A percentile compares a stretch with the other conserved stretches of the same genome.
phyloP scores from a whole-genome alignment of 2,329 filamentous ascomycete species.

The Botrytis cinerea region DNA sequence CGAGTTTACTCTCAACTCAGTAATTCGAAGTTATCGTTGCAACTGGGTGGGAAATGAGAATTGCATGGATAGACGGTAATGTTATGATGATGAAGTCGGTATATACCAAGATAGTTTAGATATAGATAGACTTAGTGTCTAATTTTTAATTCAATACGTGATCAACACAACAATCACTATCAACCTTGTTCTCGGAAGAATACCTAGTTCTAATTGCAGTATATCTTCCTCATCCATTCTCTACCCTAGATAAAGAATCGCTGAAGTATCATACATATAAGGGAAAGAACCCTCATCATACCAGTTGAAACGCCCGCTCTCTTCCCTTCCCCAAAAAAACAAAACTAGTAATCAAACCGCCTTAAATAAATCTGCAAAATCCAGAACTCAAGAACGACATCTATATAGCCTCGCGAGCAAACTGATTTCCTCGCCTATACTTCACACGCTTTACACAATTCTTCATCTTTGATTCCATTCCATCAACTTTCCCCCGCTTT shows the following conservation, averaged over 20 bases:
- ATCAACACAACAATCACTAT: neutral
- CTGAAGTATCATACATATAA: neutral
- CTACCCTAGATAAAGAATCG: neutral
- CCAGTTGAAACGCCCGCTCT: neutral
- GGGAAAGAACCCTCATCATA: neutral
- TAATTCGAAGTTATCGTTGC: neutral
- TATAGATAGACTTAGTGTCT: neutral
- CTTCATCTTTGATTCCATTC: neutral
- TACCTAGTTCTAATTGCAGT: neutral
- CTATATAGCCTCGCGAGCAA: neutral
- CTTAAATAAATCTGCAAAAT: rapidly evolving
- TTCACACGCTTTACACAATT: neutral
- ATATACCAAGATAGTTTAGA: neutral
- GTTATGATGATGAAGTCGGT: neutral
- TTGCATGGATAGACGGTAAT: neutral
- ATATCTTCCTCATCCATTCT: neutral
- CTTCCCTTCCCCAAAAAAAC: neutral
- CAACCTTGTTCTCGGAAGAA: neutral
- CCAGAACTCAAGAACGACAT: neutral
- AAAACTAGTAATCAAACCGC: neutral
- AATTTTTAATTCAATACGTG: neutral
- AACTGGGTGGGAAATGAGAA: too few relatives aligned
- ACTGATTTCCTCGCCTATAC: neutral
- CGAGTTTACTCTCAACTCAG: neutral
- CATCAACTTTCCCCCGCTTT: neutral